These are phyloP conservation scores for Westerdykella aurantiaca DNA, from an alignment of 2,329 filamentous ascomycete genomes.

Conservation along the genomic window DNA sequence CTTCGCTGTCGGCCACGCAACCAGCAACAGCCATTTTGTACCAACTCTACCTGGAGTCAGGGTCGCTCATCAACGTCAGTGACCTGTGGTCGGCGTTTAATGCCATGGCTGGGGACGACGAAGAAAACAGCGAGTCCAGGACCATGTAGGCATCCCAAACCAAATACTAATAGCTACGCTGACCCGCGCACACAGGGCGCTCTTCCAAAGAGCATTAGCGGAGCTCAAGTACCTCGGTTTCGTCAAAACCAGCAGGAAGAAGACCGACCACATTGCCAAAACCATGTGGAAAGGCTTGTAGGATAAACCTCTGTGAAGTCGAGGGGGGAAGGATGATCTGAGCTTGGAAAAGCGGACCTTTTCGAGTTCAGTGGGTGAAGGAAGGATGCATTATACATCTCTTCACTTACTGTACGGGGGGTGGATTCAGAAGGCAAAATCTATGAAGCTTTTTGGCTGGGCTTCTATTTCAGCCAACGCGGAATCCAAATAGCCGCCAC, in stretches of 20 bases:
- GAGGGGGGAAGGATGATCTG: no score
- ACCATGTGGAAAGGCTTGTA: constrained; percentile 70
- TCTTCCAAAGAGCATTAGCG: constrained; percentile 80
- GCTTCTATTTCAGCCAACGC: background rate
- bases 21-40: constrained; percentile 71
- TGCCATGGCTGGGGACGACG: constrained; percentile 52
- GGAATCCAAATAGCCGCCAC: background rate
- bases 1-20: constrained; percentile 53
- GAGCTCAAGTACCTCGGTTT: constrained; percentile 83
- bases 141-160: constrained; percentile 38
- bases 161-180: constrained; percentile 3
- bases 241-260: constrained; percentile 83
- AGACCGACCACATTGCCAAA: constrained; percentile 87
- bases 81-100: constrained; percentile 76
- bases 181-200: constrained; percentile 43
- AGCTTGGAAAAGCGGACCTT: no score
- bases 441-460: background rate
- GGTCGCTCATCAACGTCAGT: constrained; percentile 68
- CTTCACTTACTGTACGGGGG: no score
- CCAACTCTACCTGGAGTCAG: constrained; percentile 72
- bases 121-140: constrained; percentile 43
- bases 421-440: no score
- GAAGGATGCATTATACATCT: no score
- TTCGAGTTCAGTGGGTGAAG: no score
- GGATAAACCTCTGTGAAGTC: background rate